Evolutionary conservation across 192 early-diverging fungal species (phyloP), one percentile per base, ranked within the genome.

Genomic region (Backusella parvicylindrica): DNA sequence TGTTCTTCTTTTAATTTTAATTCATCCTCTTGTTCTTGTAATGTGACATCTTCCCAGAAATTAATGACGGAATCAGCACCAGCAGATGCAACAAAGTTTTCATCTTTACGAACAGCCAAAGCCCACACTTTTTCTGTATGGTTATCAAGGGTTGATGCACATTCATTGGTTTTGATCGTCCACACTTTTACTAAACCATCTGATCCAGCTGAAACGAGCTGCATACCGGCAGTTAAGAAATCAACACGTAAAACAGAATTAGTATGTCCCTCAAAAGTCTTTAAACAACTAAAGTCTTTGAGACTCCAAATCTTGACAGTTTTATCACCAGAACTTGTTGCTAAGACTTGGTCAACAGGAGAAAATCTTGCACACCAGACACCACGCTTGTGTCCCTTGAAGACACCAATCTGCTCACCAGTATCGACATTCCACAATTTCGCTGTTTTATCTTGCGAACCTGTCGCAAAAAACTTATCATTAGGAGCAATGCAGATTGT

Each of bases 51-150:
- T 75, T 95, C 88, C 98, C 97, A 99, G 23, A 99, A 81, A 64
- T 91, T 90, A 74, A 98, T 91, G 26, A 89, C 88, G 35, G 96
- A 96, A 76, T 99, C 98, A 0, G 94, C 95, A 23, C 94, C 94
- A 31, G 94, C 98, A 23, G 98, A 92, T n/a, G 92, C 91, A 26
- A 98, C 81, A 67, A 88, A 80, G 30, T 81, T 85, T 76, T 92
- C 88, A 47, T 91, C 92, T 66, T 86, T 85, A 56, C 89, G 86
- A 47, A 94, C 88, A 38, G 94, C 88, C 66, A 99, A 81, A 0
- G 94, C 91, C 98, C 98, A 99, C 23, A 99, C 90, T 81, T 95
- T 96, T 81, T 97, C 95, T 26, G 96, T 95, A 76, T 98, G 96
- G 64, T 93, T 92, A 80, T 99, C 98, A 30, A 98, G 82, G 6